Evolutionary conservation across 2,329 filamentous ascomycete species (phyloP), one percentile per base, ranked within the genome.

Genomic region (Colletotrichum cuscutae): DNA sequence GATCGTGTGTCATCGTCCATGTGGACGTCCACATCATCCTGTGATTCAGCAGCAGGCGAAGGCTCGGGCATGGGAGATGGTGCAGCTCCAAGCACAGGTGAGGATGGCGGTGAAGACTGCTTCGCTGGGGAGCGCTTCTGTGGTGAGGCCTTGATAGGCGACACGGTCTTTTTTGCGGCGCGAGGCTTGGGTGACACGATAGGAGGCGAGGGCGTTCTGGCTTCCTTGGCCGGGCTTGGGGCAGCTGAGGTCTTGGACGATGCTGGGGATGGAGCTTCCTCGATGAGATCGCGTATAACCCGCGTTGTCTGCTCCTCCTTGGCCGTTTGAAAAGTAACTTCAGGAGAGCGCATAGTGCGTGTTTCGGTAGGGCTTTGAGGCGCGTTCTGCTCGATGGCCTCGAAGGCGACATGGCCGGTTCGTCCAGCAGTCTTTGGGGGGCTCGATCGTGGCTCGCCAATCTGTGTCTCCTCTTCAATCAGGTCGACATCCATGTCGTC

Each of bases 1-100:
- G 91, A 93, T 73, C 87, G 85, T 26, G 83, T 83, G 73, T 89
- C 89, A 6, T 71, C 71, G 52, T 89, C 87, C 59, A 81, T 79
- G 19, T 81, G 78, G 35, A 82, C 77, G n/a, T 77, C 74, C 24
- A 71, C 62, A 46, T 73, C 59, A n/a, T 69, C 68, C 12, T 75
- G 72, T 12, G 58, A 53, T 49, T 67, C 60, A 5, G 60, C 59
- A 12, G 30, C 52, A 3, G 65, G 68, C 28, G 62, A 60, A 8
- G 68, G 65, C 28, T 64, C 66, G n/a, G 61, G 56, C 3, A 49
- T 37, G 6, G 67, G 71, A 8, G 67, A 73, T 24, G n/a, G 46
- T n/a, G 66, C 57, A 22, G 54, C 60, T n/a, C n/a, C 70, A 13
- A n/a, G 52, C 19, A 42, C n/a, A 15, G 53, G 59, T 13, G 68